A percentile compares a stretch with the other conserved stretches of the same genome.
These are phyloP conservation scores for Venturia nashicola DNA, from an alignment of 2,329 filamentous ascomycete genomes.

Conservation along the genomic window DNA sequence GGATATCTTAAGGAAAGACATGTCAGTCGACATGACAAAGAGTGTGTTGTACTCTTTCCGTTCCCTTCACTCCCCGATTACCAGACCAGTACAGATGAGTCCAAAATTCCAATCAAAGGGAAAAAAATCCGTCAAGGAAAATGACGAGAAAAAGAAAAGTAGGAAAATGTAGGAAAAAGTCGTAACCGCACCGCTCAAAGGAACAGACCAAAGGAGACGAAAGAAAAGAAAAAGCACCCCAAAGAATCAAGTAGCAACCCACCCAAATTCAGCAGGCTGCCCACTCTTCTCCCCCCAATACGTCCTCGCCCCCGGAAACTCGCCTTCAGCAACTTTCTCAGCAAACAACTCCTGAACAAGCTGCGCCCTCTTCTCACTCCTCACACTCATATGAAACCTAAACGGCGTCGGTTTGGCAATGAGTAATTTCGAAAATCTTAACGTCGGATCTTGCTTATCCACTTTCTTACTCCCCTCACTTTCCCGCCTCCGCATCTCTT, in stretches of 20 bases:
- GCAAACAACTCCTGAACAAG: conserved; percentile 23
- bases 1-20: neutral
- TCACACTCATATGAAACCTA: conserved; percentile 27
- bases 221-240: no score
- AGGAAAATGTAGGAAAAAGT: neutral
- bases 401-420: conserved; percentile 35
- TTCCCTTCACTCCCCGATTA: neutral
- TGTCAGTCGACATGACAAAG: neutral
- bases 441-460: neutral
- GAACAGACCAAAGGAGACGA: neutral
- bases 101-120: neutral
- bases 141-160: neutral
- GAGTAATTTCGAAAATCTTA: conserved; percentile 14
- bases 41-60: neutral
- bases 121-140: neutral
- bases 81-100: neutral
- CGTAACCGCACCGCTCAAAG: neutral
- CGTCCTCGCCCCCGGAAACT: conserved; percentile 23
- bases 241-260: neutral
- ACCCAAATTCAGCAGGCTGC: neutral
- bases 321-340: conserved; percentile 24
- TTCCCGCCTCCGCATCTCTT: neutral
- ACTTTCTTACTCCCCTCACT: neutral
- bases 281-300: conserved; percentile 20
- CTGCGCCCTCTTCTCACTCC: conserved; percentile 20